Evolutionary conservation across 768 basidiomycete genomes (phyloP), one percentile per base, ranked within the genome.

Genomic region (Clavulina sp.): DNA sequence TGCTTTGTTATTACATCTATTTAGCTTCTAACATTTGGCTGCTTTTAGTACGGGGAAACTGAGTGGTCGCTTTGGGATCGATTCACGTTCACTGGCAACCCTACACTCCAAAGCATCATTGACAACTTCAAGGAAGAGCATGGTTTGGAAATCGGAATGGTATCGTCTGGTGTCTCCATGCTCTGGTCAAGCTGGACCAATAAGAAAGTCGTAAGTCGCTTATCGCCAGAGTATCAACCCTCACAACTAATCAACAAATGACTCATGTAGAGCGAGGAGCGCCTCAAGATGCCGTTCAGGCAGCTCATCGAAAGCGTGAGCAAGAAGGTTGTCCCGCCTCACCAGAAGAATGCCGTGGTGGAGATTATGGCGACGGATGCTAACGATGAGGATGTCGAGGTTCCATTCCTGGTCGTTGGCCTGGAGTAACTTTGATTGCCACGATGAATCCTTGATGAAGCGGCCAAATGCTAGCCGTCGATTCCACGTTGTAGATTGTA

Each of bases 1-100:
- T 26, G 2, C 16, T 50, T 3, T 5, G 4, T n/a, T 48, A 7
- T 21, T 21, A 18, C 43, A 3, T 24, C 19, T 19, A 31, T 38
- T 24, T 34, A 52, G 28, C 13, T 50, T n/a, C 43, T 46, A 9
- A 46, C 30, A 24, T 21, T 36, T n/a, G 21, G 5, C 7, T 36
- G 21, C 24, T 34, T 28, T 6, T 55, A 72, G 74, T 96, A 89
- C 63, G 79, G 81, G 51, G 65, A 71, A 41, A 84, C 76, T 1
- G 88, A 93, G 57, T 99, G 93, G 93, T 96, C 95, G 3, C 73
- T 99, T 36, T 97, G 93, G 93, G 91, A 97, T 67, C 80, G 93
- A 50, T 87, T 97, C 69, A 83, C 88, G 65, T 86, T 99, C 66
- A 73, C 77, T 61, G 78, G 81, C 59, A 80, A 97, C 63, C 86